These are phyloP conservation scores for Aspergillus fructus DNA, from an alignment of 2,329 filamentous ascomycete species.

Conservation along the genomic window DNA sequence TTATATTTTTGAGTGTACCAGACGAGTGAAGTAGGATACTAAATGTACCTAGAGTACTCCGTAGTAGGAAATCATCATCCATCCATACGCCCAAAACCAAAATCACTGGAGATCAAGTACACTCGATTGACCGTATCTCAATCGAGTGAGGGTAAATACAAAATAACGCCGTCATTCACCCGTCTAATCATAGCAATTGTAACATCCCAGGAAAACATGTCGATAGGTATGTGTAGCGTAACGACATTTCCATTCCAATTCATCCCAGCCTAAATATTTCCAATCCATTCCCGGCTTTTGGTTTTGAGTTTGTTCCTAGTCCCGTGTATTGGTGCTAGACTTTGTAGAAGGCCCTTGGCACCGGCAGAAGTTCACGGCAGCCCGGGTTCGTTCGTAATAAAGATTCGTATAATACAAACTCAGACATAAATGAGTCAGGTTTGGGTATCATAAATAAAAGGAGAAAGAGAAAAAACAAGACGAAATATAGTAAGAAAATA, in stretches of 20 bases:
- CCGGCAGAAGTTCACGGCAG: not conserved
- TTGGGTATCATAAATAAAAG: constrained; percentile 26
- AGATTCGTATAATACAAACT: constrained; percentile 28
- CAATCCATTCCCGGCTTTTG: not conserved
- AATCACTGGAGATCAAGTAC: not conserved
- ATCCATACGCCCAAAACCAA: not conserved
- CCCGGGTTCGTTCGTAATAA: not conserved
- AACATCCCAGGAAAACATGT: not conserved
- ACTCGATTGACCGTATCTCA: not conserved
- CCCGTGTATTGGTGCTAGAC: not conserved
- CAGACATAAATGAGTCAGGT: constrained; percentile 24
- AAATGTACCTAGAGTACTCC: not conserved
- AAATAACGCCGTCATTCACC: constrained; percentile 14
- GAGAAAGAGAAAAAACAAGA: constrained; percentile 11
- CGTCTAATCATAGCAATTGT: constrained; percentile 13
- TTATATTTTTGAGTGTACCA: not conserved
- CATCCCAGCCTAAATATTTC: not conserved
- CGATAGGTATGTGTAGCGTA: not conserved
- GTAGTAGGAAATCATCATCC: not conserved
- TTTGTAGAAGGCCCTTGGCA: not conserved
- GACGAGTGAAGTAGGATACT: not conserved
- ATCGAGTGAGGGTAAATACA: not conserved
- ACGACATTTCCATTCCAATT: not conserved
- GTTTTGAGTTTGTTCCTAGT: not conserved
- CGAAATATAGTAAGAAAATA: not conserved